Evolutionary conservation across 257 asterid genomes (phyloP).

Genomic region (Solanum raphanifolium): DNA sequence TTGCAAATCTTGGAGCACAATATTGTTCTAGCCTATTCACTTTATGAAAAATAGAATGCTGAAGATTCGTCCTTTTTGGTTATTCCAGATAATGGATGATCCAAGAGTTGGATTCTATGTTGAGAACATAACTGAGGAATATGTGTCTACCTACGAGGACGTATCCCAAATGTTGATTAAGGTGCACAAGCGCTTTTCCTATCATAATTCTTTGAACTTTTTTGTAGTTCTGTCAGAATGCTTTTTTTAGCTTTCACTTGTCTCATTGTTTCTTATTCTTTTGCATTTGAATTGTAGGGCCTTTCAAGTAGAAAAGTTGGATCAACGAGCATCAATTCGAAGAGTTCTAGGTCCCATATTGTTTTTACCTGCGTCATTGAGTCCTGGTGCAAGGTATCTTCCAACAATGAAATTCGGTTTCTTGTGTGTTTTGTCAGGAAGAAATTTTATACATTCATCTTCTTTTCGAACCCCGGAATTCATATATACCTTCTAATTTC

Average conservation of each 20-base stretch:
- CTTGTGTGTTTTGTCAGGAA: not conserved
- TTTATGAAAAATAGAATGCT: not conserved
- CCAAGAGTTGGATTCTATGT: slow-evolving; percentile 75
- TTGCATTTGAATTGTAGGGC: slow-evolving; percentile 40
- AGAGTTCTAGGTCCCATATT: slow-evolving; percentile 95
- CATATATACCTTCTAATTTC: not conserved
- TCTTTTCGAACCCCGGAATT: not conserved
- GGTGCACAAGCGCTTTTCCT: slow-evolving; percentile 22
- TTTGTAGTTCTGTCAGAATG: not conserved
- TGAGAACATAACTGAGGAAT: slow-evolving; percentile 86
- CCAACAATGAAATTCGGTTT: not conserved
- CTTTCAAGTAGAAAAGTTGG: slow-evolving; percentile 85
- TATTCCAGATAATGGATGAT: slow-evolving; percentile 72
- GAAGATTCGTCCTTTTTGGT: not conserved
- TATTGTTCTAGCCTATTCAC: not conserved
- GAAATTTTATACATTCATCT: not conserved
- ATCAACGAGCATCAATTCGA: slow-evolving; percentile 76
- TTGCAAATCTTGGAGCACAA: not conserved
- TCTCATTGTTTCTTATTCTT: not conserved
- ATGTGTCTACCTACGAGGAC: slow-evolving; percentile 72
- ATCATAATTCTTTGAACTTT: not conserved
- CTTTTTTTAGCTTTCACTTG: not conserved
- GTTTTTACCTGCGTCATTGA: slow-evolving; percentile 80
- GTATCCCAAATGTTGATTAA: slow-evolving; percentile 74
- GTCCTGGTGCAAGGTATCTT: slow-evolving; percentile 92